A percentile compares a stretch with the other conserved stretches of the same genome.
phyloP scores from a whole-genome alignment of 306 rosid genomes.

The Hippophae gyantsensis region DNA sequence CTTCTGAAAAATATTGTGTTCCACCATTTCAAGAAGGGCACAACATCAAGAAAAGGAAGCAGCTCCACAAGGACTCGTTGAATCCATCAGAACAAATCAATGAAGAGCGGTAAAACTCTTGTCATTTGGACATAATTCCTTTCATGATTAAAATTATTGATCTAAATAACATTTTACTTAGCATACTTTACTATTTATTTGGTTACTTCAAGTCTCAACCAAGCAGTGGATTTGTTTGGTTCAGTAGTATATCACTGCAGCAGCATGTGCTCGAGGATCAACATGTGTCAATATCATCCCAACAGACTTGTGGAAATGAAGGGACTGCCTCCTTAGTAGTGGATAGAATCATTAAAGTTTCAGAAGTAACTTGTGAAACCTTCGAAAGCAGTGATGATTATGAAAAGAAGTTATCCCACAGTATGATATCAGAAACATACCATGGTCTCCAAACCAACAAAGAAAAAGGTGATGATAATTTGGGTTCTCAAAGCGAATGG shows the following conservation, averaged over 20 bases:
- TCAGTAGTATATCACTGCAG: conserved; percentile 44
- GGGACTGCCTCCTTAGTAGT: conserved; percentile 43
- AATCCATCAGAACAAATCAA: conserved; percentile 23
- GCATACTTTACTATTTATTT: background rate
- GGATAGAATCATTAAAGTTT: conserved; percentile 53
- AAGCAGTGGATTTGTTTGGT: background rate
- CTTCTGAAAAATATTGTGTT: conserved; percentile 21
- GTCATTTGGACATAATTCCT: conserved; percentile 1
- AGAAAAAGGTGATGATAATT: too few relatives aligned
- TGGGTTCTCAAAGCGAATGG: too few relatives aligned
- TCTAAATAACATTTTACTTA: background rate
- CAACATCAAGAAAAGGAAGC: conserved; percentile 54
- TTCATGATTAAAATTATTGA: background rate
- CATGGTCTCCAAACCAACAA: conserved; percentile 12
- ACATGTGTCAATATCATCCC: conserved; percentile 28
- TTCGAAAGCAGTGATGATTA: conserved; percentile 16
- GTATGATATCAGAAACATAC: conserved; percentile 19
- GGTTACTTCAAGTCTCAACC: too few relatives aligned
- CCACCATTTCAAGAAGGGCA: conserved; percentile 27
- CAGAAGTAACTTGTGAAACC: conserved; percentile 53
- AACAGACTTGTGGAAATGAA: conserved; percentile 34
- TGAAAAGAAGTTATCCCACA: conserved; percentile 21
- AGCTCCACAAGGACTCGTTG: conserved; percentile 23
- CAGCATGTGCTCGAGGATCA: conserved; percentile 25
- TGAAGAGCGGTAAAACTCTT: conserved; percentile 33